These are phyloP conservation scores for Grosmannia clavigera DNA, from an alignment of 2,329 filamentous ascomycete species.

Conservation along the genomic window DNA sequence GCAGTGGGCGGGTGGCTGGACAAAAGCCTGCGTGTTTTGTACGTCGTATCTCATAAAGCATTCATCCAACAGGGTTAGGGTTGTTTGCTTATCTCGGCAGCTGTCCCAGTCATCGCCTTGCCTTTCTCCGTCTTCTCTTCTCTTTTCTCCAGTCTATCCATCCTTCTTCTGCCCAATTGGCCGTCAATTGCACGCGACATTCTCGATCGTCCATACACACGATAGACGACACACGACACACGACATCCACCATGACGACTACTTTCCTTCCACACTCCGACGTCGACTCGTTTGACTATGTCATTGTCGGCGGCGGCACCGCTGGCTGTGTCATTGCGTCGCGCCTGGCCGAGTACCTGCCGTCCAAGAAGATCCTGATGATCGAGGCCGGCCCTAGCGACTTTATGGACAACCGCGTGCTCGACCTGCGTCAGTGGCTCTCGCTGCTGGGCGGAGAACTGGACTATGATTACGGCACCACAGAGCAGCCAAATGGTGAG, in stretches of 20 bases:
- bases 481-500: constrained; percentile 65
- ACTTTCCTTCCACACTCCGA: constrained; percentile 52
- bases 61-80: background rate
- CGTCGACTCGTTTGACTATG: constrained; percentile 64
- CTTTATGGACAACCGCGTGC: constrained; percentile 75
- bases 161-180: too few species aligned
- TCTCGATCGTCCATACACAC: background rate
- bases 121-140: too few species aligned
- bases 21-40: background rate
- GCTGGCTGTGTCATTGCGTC: constrained; percentile 77
- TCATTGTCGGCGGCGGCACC: constrained; percentile 76
- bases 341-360: constrained; percentile 63
- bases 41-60: background rate
- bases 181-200: background rate
- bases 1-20: too few species aligned
- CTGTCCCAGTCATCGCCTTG: too few species aligned
- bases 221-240: background rate
- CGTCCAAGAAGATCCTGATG: constrained; percentile 66
- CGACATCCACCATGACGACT: constrained; percentile 43
- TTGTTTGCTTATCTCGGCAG: too few species aligned
- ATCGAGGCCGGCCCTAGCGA: constrained; percentile 86
- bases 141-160: too few species aligned
- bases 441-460: constrained; percentile 73
- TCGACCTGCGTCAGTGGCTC: constrained; percentile 80
- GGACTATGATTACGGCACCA: constrained; percentile 84